These are phyloP conservation scores for Phytophthora pluvialis DNA, from an alignment of 352 stramenopile genomes.

Conservation along the genomic window DNA sequence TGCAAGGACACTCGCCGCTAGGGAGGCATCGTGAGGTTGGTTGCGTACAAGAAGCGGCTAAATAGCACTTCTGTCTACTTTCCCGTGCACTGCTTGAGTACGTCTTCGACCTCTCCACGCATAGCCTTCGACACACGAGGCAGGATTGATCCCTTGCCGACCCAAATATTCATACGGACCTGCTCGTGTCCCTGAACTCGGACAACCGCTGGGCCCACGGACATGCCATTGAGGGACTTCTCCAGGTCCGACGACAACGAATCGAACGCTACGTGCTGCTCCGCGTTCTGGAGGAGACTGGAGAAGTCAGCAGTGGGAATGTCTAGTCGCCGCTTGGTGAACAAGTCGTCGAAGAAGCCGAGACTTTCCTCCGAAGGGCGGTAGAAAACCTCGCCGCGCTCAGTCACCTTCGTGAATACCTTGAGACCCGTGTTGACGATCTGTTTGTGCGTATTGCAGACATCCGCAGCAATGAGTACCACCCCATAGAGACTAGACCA, in stretches of 20 bases:
- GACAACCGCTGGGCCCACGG: constrained; percentile 68
- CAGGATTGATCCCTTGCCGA: constrained; percentile 72
- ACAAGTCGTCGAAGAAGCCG: constrained; percentile 84
- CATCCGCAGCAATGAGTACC: background rate
- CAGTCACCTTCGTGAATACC: constrained; percentile 85
- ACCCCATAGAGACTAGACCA: background rate
- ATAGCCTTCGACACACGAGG: constrained; percentile 79
- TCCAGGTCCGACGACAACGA: constrained; percentile 50
- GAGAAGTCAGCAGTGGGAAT: constrained; percentile 55
- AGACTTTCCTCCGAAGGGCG: constrained; percentile 89
- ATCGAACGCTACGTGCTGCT: constrained; percentile 62
- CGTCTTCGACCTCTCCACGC: constrained; percentile 60
- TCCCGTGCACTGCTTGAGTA: constrained; percentile 36
- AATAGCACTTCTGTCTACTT: constrained; percentile 22
- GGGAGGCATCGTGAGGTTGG: constrained; percentile 8
- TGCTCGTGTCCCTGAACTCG: constrained; percentile 44
- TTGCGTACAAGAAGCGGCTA: background rate
- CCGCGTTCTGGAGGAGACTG: constrained; percentile 50
- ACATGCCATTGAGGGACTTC: constrained; percentile 34
- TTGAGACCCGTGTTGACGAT: constrained; percentile 94
- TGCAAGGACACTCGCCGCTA: constrained; percentile 24
- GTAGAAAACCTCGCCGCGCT: constrained; percentile 77
- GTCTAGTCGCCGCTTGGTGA: constrained; percentile 78
- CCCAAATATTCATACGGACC: constrained; percentile 81
- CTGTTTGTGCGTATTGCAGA: constrained; percentile 35